Percentiles rank a stretch among this genome's conserved stretches.
Conservation (phyloP, 208 protist genomes). For the Crithidia thermophila region DNA sequence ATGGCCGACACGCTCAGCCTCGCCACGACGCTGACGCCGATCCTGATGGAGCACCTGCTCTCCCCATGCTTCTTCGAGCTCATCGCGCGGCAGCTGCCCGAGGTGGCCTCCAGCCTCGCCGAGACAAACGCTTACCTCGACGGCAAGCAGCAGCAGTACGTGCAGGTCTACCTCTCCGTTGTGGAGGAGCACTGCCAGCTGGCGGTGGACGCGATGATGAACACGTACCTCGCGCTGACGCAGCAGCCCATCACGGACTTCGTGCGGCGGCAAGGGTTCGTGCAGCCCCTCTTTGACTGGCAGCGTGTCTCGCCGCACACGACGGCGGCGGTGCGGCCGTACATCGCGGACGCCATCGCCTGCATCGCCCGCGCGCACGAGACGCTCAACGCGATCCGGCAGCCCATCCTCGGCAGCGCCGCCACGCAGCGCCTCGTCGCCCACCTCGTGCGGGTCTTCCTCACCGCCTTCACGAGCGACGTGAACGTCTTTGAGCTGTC, state of each 20-base stretch:
- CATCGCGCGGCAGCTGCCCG: conserved; percentile 41
- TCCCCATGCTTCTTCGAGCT: conserved; percentile 73
- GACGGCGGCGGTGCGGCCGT: conserved; percentile 72
- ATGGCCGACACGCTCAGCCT: conserved; percentile 82
- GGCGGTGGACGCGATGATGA: conserved; percentile 78
- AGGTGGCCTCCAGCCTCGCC: conserved; percentile 25
- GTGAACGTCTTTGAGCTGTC: conserved; percentile 85
- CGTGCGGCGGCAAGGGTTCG: conserved; percentile 65
- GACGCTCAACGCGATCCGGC: conserved; percentile 65
- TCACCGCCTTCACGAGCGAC: conserved; percentile 66
- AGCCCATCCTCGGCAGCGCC: conserved; percentile 71
- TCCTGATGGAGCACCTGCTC: conserved; percentile 73
- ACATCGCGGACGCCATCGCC: conserved; percentile 73
- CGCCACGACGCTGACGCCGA: conserved; percentile 61
- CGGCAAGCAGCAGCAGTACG: conserved; percentile 47
- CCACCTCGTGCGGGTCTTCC: conserved; percentile 65
- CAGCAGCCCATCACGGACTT: conserved; percentile 77
- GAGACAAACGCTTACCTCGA: conserved; percentile 20
- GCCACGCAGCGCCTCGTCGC: conserved; percentile 79
- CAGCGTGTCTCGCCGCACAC: conserved; percentile 69
- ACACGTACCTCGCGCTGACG: conserved; percentile 67
- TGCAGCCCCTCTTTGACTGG: conserved; percentile 81
- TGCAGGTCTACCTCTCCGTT: conserved; percentile 49
- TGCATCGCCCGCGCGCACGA: conserved; percentile 76
- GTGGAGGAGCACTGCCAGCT: conserved; percentile 88